Conservation (phyloP, 768 basidiomycete genomes). For the Lactarius sanguifluus region DNA sequence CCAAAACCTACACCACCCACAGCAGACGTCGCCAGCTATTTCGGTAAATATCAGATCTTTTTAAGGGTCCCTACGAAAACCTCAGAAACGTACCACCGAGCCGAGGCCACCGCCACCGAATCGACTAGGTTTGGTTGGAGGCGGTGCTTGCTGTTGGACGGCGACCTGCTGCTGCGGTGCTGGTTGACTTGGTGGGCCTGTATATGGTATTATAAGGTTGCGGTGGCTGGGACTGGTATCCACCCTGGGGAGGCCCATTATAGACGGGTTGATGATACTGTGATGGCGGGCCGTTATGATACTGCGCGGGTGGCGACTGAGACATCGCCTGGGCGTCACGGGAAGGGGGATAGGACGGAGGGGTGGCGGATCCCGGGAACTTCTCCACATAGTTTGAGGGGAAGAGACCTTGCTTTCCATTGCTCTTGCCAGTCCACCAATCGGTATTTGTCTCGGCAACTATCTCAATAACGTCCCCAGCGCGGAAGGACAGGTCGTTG, state of each 20-base stretch:
- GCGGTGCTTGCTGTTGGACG: constrained; percentile 33
- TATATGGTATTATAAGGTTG: constrained; percentile 26
- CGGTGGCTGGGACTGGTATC: constrained; percentile 31
- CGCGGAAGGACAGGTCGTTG: constrained; percentile 74
- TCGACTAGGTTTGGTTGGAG: constrained; percentile 21
- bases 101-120: constrained; percentile 24
- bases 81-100: constrained; percentile 17
- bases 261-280: constrained; percentile 41
- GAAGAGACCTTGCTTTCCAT: constrained; percentile 71
- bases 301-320: constrained; percentile 23
- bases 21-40: constrained; percentile 40
- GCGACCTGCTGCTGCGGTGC: constrained; percentile 29
- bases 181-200: constrained; percentile 28
- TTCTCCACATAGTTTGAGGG: constrained; percentile 76
- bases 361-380: constrained; percentile 33
- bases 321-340: constrained; percentile 11
- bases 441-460: constrained; percentile 78
- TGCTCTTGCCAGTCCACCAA: constrained; percentile 79
- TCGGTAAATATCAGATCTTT: background rate
- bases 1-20: constrained; percentile 75
- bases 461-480: constrained; percentile 78
- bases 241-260: constrained; percentile 30
- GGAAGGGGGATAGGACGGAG: constrained; percentile 29
- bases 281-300: constrained; percentile 36
- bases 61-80: background rate